These are phyloP conservation scores for Calvatia gigantea DNA, from an alignment of 768 basidiomycete genomes.

Conservation along the genomic window DNA sequence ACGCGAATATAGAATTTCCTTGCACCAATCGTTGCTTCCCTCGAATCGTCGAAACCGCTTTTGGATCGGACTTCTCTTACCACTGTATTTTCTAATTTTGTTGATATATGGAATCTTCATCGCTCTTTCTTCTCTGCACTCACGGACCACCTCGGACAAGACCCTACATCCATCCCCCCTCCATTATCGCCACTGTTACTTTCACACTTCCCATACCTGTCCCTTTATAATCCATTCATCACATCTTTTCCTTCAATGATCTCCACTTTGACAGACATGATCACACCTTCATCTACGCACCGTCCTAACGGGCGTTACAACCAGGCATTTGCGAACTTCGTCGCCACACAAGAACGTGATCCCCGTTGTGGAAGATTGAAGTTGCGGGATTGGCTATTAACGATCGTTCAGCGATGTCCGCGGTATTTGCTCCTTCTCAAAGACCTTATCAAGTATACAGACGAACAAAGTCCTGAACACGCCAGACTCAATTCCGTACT, in stretches of 20 bases:
- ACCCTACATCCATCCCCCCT: conserved; percentile 24
- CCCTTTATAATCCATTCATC: conserved; percentile 82
- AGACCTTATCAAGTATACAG: conserved; percentile 71
- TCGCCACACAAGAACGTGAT: conserved; percentile 63
- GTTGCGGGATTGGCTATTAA: conserved; percentile 81
- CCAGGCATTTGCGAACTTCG: conserved; percentile 56
- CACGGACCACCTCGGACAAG: conserved; percentile 33
- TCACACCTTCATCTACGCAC: conserved; percentile 36
- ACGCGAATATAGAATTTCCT: conserved; percentile 63
- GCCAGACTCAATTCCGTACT: conserved; percentile 56
- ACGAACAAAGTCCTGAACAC: conserved; percentile 64
- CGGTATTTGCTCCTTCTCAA: conserved; percentile 81
- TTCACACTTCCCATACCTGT: conserved; percentile 85
- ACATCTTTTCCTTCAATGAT: conserved; percentile 72
- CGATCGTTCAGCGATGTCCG: conserved; percentile 85
- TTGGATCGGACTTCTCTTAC: conserved; percentile 67
- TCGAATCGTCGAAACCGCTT: conserved; percentile 67
- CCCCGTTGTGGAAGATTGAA: conserved; percentile 71
- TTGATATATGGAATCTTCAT: conserved; percentile 90
- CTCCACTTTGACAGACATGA: conserved; percentile 52
- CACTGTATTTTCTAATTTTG: conserved; percentile 81
- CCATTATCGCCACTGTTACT: conserved; percentile 48
- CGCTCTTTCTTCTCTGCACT: conserved; percentile 68
- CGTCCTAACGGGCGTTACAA: conserved; percentile 41
- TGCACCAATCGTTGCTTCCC: conserved; percentile 70